Percentiles rank a stretch among this genome's conserved stretches.
Conservation (phyloP, 2,329 filamentous ascomycete genomes). For the Fusarium verrucosum region DNA sequence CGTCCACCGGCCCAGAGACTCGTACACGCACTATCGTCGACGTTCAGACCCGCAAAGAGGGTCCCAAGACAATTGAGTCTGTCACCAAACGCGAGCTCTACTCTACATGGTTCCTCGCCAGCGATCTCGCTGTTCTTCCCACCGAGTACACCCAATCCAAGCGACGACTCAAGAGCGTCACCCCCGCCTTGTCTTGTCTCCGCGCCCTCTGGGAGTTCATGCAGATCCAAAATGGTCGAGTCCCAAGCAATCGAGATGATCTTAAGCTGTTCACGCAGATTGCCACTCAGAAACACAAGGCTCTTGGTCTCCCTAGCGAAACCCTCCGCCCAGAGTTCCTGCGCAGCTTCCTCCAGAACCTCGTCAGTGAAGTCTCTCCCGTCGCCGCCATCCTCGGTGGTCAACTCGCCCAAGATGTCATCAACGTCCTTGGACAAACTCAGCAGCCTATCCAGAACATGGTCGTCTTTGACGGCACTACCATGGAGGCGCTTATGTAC, state of each 20-base stretch:
- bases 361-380: constrained; percentile 84
- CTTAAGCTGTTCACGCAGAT: constrained; percentile 80
- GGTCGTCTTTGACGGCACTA: constrained; percentile 87
- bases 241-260: constrained; percentile 70
- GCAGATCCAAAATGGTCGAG: constrained; percentile 61
- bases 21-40: constrained; percentile 79
- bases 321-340: constrained; percentile 77
- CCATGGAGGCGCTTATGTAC: constrained; percentile 81
- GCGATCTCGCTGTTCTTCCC: constrained; percentile 75
- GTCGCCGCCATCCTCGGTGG: constrained; percentile 91
- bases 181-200: constrained; percentile 83
- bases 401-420: constrained; percentile 92
- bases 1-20: constrained; percentile 71
- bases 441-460: constrained; percentile 98
- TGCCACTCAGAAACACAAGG: constrained; percentile 79
- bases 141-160: constrained; percentile 73
- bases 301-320: constrained; percentile 74
- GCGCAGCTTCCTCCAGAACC: constrained; percentile 84
- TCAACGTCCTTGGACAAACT: constrained; percentile 89
- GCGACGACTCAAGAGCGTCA: constrained; percentile 78
- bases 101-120: constrained; percentile 86
- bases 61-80: constrained; percentile 76
- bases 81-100: constrained; percentile 94
- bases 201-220: constrained; percentile 89
- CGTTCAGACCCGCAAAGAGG: constrained; percentile 75